A percentile compares a stretch with the other conserved stretches of the same genome.
Evolutionary conservation across 1,139 yeast species (phyloP).

Genomic region (Yamadazyma blattariae): DNA sequence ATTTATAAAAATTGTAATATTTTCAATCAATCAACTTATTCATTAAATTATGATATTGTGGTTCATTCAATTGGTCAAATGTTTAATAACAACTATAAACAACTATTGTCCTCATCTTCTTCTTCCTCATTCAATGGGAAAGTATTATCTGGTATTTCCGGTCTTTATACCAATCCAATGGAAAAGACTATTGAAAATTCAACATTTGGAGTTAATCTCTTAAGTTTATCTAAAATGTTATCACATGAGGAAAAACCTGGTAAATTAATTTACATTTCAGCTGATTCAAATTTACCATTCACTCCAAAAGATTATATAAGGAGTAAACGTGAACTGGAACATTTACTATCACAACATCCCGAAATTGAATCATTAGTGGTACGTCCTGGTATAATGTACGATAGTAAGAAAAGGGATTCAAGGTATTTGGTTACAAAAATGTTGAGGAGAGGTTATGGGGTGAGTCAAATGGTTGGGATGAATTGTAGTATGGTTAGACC

Average conservation of each 20-base stretch:
- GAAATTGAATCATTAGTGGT: slow-evolving; percentile 58
- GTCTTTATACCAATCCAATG: slow-evolving; percentile 45
- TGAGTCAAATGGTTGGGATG: slow-evolving; percentile 10
- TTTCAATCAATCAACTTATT: slow-evolving; percentile 60
- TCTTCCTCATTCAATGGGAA: slow-evolving; percentile 6
- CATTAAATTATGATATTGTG: slow-evolving; percentile 54
- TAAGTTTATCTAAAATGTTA: slow-evolving; percentile 67
- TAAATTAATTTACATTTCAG: slow-evolving; percentile 72
- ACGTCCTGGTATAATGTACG: slow-evolving; percentile 85
- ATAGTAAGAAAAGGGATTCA: slow-evolving; percentile 27
- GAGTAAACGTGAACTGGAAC: slow-evolving; percentile 78
- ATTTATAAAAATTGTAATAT: slow-evolving; percentile 68
- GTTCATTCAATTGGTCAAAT: slow-evolving; percentile 84
- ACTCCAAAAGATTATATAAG: slow-evolving; percentile 68
- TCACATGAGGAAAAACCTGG: slow-evolving; percentile 15
- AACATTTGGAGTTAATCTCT: slow-evolving; percentile 64
- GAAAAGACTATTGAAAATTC: slow-evolving; percentile 42
- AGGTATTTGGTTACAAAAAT: slow-evolving; percentile 4
- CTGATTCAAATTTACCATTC: slow-evolving; percentile 54
- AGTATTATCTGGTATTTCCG: slow-evolving; percentile 19
- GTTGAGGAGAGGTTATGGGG: slow-evolving; percentile 20
- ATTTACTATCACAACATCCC: slow-evolving; percentile 42
- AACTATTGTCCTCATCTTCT: slow-evolving; percentile 38
- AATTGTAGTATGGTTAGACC: slow-evolving; percentile 60
- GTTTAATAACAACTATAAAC: slow-evolving; percentile 63